These are phyloP conservation scores for Echria macrotheca DNA, from an alignment of 495 filamentous ascomycete genomes.

Conservation along the genomic window DNA sequence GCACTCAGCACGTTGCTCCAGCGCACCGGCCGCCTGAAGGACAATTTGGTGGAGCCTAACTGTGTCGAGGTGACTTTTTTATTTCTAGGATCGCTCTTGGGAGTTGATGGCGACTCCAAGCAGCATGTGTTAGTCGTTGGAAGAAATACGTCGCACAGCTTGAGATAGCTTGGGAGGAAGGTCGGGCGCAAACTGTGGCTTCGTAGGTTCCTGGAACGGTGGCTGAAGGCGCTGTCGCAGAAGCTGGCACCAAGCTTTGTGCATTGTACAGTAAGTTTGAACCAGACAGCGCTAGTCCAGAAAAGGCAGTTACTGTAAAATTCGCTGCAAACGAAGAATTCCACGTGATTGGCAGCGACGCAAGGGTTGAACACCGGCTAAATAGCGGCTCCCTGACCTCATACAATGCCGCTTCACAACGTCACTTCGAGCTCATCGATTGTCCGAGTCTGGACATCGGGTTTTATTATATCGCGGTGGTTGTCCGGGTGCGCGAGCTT, in stretches of 20 bases:
- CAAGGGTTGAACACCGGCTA: conserved; percentile 3
- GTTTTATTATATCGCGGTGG: too few relatives aligned
- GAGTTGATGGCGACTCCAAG: too few relatives aligned
- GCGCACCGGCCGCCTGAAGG: neutral
- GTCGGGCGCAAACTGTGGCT: neutral
- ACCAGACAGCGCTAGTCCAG: neutral
- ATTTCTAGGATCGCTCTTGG: neutral
- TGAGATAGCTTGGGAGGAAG: too few relatives aligned
- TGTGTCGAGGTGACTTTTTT: too few relatives aligned
- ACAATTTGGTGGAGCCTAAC: too few relatives aligned
- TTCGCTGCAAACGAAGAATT: too few relatives aligned
- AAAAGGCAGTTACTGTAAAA: neutral
- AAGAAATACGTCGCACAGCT: too few relatives aligned
- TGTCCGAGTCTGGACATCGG: neutral
- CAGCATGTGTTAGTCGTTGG: too few relatives aligned
- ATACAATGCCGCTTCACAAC: neutral
- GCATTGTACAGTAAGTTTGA: too few relatives aligned
- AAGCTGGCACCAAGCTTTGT: too few relatives aligned
- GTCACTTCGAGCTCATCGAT: neutral
- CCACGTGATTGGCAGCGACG: conserved; percentile 3
- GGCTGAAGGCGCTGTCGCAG: neutral
- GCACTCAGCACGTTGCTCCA: conserved; percentile 4
- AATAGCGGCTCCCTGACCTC: neutral
- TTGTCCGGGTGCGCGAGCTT: too few relatives aligned
- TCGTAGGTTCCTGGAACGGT: neutral